Percentiles rank a stretch among this genome's conserved stretches.
These are phyloP conservation scores for Austroboletus novae-zelandiae DNA, from an alignment of 1,284 basidiomycete genomes.

Conservation along the genomic window DNA sequence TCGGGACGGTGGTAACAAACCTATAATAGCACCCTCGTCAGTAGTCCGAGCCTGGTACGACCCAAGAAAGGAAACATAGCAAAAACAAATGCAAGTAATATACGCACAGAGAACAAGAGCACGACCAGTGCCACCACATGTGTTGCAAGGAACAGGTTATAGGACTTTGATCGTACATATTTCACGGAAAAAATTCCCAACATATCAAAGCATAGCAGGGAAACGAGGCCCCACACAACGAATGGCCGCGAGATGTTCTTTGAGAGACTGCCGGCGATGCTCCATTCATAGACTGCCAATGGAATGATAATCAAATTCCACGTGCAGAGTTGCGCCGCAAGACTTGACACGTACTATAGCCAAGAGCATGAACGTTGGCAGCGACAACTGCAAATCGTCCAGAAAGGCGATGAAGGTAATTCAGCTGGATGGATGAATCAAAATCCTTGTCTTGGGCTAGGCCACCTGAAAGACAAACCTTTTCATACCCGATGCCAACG, in stretches of 20 bases:
- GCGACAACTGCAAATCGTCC: conserved; percentile 61
- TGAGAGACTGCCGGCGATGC: conserved; percentile 42
- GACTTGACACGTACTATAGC: conserved; percentile 47
- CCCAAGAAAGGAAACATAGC: neutral
- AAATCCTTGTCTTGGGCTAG: neutral
- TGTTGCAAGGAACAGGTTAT: conserved; percentile 53
- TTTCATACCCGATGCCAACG: conserved; percentile 72
- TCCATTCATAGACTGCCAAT: conserved; percentile 59
- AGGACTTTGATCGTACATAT: conserved; percentile 49
- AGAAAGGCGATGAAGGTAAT: conserved; percentile 75
- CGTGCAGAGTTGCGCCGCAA: neutral
- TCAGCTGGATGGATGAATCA: conserved; percentile 47
- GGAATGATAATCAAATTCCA: neutral
- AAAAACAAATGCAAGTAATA: neutral
- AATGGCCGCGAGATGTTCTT: conserved; percentile 33
- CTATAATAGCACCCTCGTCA: conserved; percentile 26
- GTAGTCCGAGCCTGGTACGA: neutral
- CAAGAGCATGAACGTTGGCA: conserved; percentile 66
- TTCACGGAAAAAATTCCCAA: conserved; percentile 52
- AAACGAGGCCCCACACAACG: conserved; percentile 49
- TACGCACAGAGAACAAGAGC: conserved; percentile 50
- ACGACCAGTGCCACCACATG: conserved; percentile 47
- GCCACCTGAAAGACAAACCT: conserved; percentile 40
- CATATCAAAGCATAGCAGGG: conserved; percentile 49
- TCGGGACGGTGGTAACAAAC: conserved; percentile 44